Conservation (phyloP, 768 basidiomycete genomes). For the Strobilomyces echinocephalus region DNA sequence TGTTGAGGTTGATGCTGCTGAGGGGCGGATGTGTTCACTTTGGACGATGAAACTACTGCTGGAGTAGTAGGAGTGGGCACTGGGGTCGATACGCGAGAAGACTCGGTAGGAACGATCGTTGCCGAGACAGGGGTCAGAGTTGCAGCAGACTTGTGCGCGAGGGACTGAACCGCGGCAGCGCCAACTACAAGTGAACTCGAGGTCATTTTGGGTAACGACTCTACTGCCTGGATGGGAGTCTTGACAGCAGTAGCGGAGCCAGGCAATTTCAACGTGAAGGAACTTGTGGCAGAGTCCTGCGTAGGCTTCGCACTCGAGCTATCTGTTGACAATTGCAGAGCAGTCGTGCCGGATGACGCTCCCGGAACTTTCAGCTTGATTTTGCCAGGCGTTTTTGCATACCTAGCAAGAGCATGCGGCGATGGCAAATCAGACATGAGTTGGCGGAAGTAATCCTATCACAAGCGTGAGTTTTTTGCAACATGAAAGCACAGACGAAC, state of each 20-base stretch:
- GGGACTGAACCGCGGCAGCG: constrained; percentile 12
- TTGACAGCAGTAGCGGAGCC: constrained; percentile 18
- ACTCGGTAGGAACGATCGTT: constrained; percentile 20
- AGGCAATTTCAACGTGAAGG: constrained; percentile 24
- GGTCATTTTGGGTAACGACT: constrained; percentile 20
- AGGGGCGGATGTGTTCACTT: constrained; percentile 24
- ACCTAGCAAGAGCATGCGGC: constrained; percentile 60
- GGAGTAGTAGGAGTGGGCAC: constrained; percentile 11
- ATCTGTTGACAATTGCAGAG: constrained; percentile 13
- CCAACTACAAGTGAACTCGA: constrained; percentile 12
- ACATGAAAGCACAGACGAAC: constrained; percentile 17
- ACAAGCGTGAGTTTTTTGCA: constrained; percentile 6
- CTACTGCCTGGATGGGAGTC: constrained; percentile 18
- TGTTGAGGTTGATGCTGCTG: constrained; percentile 36
- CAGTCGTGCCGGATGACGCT: constrained; percentile 21
- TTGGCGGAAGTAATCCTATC: constrained; percentile 66
- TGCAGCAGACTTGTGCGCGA: constrained; percentile 25
- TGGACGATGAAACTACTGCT: constrained; percentile 14
- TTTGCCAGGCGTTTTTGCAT: constrained; percentile 54
- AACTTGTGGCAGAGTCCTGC: constrained; percentile 15
- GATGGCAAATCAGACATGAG: constrained; percentile 75
- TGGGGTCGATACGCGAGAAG: constrained; percentile 20
- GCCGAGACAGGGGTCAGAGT: constrained; percentile 16
- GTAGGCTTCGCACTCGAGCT: constrained; percentile 9
- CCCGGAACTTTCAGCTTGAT: constrained; percentile 68